Evolutionary conservation across 441 rosid genomes (phyloP).

Genomic region (Erysimum cheiri): DNA sequence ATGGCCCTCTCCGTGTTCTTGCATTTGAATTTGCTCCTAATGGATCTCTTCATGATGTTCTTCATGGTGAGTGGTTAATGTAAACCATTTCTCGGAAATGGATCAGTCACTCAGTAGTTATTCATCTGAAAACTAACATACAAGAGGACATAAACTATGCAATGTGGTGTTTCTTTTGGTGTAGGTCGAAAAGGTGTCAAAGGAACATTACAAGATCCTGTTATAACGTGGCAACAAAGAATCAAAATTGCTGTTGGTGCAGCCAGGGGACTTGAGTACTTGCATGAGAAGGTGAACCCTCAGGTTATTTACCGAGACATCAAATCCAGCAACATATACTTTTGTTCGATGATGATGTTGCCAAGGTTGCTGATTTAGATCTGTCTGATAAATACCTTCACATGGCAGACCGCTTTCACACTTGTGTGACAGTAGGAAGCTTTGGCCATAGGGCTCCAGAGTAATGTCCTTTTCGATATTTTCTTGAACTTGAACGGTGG

Average conservation of each 20-base stretch:
- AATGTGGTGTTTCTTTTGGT: constrained; percentile 4
- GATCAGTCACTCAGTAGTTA: background rate
- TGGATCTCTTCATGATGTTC: constrained; percentile 66
- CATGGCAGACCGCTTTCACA: constrained; percentile 50
- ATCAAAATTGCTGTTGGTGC: constrained; percentile 59
- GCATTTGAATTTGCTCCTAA: constrained; percentile 58
- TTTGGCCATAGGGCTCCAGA: constrained; percentile 64
- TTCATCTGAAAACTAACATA: constrained; percentile 6
- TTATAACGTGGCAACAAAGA: constrained; percentile 57
- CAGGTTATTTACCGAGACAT: constrained; percentile 51
- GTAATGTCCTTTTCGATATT: constrained; percentile 37
- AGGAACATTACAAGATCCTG: constrained; percentile 55
- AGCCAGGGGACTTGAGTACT: constrained; percentile 57
- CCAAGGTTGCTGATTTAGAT: constrained; percentile 59
- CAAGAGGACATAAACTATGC: background rate
- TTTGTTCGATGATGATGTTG: constrained; percentile 54
- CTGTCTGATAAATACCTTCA: constrained; percentile 57
- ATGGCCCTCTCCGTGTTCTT: constrained; percentile 58
- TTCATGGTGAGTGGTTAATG: constrained; percentile 51
- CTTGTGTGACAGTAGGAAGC: constrained; percentile 52
- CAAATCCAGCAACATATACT: constrained; percentile 55
- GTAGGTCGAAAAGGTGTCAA: constrained; percentile 52
- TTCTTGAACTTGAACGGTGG: background rate
- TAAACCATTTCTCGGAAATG: background rate
- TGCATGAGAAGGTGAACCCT: constrained; percentile 56